Percentiles rank a stretch among this genome's conserved stretches.
Conservation (phyloP, 1,139 yeast genomes). For the Yamadazyma diddensiae region DNA sequence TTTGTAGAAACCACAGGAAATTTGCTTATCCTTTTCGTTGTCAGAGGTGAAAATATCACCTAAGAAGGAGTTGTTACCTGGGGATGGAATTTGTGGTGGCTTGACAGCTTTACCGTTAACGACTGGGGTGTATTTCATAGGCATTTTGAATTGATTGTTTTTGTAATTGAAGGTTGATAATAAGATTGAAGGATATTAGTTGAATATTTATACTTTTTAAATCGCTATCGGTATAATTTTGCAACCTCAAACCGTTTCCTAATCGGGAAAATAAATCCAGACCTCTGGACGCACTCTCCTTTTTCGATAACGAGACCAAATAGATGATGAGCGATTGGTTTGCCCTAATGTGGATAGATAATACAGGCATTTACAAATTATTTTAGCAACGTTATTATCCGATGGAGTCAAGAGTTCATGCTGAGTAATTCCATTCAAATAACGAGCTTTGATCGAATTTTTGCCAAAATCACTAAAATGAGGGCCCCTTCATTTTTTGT, state of each 20-base stretch:
- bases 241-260: conserved; percentile 10
- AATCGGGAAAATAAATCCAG: conserved; percentile 10
- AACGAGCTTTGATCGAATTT: too few species aligned
- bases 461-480: too few species aligned
- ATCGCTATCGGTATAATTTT: conserved; percentile 2
- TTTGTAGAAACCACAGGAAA: conserved; percentile 64
- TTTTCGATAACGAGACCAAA: too few species aligned
- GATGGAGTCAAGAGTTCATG: too few species aligned
- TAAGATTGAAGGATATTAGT: not conserved
- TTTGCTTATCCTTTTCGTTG: conserved; percentile 55
- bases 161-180: not conserved
- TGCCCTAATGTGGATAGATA: too few species aligned
- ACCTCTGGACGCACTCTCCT: too few species aligned
- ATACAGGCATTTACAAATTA: too few species aligned
- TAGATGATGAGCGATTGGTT: too few species aligned
- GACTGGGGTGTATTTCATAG: conserved; percentile 54
- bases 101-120: conserved; percentile 51
- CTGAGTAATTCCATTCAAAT: too few species aligned
- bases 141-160: conserved; percentile 42
- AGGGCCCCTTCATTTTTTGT: too few species aligned
- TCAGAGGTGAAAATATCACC: conserved; percentile 62
- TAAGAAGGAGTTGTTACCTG: conserved; percentile 62
- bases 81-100: conserved; percentile 58
- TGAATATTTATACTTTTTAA: conserved; percentile 1
- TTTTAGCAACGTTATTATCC: too few species aligned